Percentiles rank a stretch among this genome's conserved stretches.
Conservation (phyloP, 768 basidiomycete genomes). For the Lenzites betulinus region DNA sequence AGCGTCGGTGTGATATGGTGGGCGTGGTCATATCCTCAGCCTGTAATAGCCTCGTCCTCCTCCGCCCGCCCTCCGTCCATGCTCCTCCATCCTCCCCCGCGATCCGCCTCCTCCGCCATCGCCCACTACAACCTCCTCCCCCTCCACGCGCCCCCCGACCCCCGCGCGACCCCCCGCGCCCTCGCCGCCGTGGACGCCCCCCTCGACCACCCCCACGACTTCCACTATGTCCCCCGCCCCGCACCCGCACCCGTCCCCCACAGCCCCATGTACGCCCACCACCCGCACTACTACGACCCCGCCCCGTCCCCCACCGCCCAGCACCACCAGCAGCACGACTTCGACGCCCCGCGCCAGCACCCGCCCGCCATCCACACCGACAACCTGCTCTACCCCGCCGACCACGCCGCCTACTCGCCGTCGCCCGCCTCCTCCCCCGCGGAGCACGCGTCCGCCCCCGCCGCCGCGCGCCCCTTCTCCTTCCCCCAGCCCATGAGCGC, state of each 20-base stretch:
- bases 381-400: slow-evolving; percentile 16
- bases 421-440: slow-evolving; percentile 24
- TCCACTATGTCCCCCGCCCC: slow-evolving; percentile 27
- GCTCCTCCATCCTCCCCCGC: slow-evolving; percentile 19
- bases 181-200: slow-evolving; percentile 23
- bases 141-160: slow-evolving; percentile 6
- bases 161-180: slow-evolving; percentile 19
- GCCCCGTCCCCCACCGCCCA: background rate
- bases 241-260: slow-evolving; percentile 15
- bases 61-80: slow-evolving; percentile 10
- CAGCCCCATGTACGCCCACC: slow-evolving; percentile 22
- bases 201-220: slow-evolving; percentile 15
- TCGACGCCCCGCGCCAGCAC: slow-evolving; percentile 18
- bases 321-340: slow-evolving; percentile 7
- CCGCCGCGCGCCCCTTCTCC: slow-evolving; percentile 16
- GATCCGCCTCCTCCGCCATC: slow-evolving; percentile 14
- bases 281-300: slow-evolving; percentile 1
- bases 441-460: slow-evolving; percentile 6
- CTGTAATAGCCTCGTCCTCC: slow-evolving; percentile 11
- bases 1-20: too few species aligned
- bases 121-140: slow-evolving; percentile 17
- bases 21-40: too few species aligned
- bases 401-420: slow-evolving; percentile 19
- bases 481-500: slow-evolving; percentile 24
- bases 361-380: slow-evolving; percentile 22